Conservation (phyloP, 306 rosid species). For the Canavalia ensiformis region DNA sequence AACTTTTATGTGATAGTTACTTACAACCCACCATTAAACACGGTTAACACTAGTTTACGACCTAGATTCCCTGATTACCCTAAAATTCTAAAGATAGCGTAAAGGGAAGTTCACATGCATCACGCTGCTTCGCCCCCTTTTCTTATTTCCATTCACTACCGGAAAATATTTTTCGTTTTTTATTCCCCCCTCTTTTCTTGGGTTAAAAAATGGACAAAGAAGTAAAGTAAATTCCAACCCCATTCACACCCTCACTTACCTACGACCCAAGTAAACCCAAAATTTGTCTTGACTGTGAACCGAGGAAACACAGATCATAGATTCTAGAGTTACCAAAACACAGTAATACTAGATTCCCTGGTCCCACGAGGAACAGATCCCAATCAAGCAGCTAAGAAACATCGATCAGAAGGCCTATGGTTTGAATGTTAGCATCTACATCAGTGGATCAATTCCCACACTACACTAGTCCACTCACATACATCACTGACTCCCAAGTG, state of each 20-base stretch:
- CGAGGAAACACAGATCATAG: not conserved
- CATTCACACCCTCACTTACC: not conserved
- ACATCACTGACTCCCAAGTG: not conserved
- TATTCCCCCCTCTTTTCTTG: no score
- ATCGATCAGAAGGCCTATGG: not conserved
- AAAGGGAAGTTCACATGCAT: slow-evolving; percentile 48
- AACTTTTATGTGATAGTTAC: not conserved
- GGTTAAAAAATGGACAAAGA: slow-evolving; percentile 1
- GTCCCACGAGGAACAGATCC: not conserved
- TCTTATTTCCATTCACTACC: not conserved
- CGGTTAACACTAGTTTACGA: not conserved
- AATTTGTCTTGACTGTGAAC: not conserved
- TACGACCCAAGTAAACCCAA: not conserved
- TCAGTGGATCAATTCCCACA: not conserved
- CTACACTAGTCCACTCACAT: not conserved
- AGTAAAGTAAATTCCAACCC: not conserved
- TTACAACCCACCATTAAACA: not conserved
- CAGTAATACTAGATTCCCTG: slow-evolving; percentile 26
- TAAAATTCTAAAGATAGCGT: not conserved
- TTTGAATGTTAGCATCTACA: not conserved
- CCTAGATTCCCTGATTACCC: not conserved
- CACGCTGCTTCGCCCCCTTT: not conserved
- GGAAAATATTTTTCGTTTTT: not conserved
- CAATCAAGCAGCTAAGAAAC: slow-evolving; percentile 35
- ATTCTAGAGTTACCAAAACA: slow-evolving; percentile 35